phyloP scores from a whole-genome alignment of 2,329 filamentous ascomycete species.

The Dactylellina leptospora region DNA sequence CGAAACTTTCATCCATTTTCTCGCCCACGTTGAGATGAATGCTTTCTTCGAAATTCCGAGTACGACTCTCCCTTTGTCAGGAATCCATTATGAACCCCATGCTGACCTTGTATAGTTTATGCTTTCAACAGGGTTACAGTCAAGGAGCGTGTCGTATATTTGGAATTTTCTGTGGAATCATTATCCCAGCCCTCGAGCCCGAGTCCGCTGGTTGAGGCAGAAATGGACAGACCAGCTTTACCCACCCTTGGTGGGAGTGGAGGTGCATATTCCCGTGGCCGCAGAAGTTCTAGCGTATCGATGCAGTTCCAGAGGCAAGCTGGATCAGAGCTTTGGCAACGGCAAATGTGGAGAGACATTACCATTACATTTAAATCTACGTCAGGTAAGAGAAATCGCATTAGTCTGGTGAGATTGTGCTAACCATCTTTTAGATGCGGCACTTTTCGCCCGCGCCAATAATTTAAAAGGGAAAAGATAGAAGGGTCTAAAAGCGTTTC shows the following conservation, averaged over 20 bases:
- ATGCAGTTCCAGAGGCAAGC: conserved; percentile 7
- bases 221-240: background rate
- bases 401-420: background rate
- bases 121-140: conserved; percentile 5
- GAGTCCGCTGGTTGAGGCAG: background rate
- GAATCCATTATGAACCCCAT: background rate
- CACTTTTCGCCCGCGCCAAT: conserved; percentile 4
- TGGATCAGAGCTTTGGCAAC: conserved; percentile 6
- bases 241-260: background rate
- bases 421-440: conserved; percentile 1
- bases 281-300: conserved; percentile 9
- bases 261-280: background rate
- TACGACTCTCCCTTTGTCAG: background rate
- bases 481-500: background rate
- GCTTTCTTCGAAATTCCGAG: conserved; percentile 20
- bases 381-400: no score
- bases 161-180: conserved; percentile 3
- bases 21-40: conserved; percentile 16
- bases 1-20: conserved; percentile 13
- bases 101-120: no score
- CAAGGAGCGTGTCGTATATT: background rate
- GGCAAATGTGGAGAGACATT: conserved; percentile 28
- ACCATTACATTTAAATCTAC: conserved; percentile 16
- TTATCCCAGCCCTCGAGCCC: background rate
- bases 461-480: background rate